Evolutionary conservation across 345 rosid species (phyloP).

Genomic region (Salix koriyanagi): DNA sequence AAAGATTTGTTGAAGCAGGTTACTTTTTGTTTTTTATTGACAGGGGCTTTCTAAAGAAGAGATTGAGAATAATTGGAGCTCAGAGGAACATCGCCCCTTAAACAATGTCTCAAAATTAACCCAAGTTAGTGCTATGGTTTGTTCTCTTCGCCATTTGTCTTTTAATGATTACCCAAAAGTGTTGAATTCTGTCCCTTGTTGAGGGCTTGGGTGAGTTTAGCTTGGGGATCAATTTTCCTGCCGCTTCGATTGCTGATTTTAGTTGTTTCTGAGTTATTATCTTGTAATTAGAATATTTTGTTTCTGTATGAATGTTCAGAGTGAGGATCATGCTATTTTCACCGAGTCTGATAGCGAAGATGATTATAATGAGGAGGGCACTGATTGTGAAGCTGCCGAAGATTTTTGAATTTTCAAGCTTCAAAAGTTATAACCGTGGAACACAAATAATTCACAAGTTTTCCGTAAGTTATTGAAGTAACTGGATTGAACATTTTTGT

Average conservation of each 20-base stretch:
- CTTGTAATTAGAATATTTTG: constrained; percentile 20
- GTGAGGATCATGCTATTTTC: constrained; percentile 39
- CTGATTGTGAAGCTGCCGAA: constrained; percentile 38
- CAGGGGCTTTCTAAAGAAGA: constrained; percentile 38
- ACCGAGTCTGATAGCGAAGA: constrained; percentile 27
- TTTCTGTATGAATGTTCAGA: constrained; percentile 34
- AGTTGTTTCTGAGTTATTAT: constrained; percentile 1
- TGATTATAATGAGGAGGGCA: constrained; percentile 28
- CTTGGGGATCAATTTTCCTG: no score
- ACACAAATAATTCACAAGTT: constrained; percentile 14
- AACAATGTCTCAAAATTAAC: constrained; percentile 29
- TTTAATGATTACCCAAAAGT: neutral
- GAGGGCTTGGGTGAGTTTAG: neutral
- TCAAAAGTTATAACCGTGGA: constrained; percentile 26
- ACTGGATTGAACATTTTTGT: neutral
- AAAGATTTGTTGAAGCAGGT: neutral
- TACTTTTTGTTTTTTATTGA: constrained; percentile 4
- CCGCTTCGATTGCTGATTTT: no score
- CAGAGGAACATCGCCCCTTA: constrained; percentile 20
- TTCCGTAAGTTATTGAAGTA: neutral
- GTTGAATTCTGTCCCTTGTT: neutral
- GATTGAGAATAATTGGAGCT: constrained; percentile 26
- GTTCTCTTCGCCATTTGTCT: neutral
- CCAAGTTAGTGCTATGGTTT: constrained; percentile 26
- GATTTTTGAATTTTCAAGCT: constrained; percentile 34